Conservation (phyloP, 495 filamentous ascomycete genomes). For the Paragyromitra xinjiangensis region DNA sequence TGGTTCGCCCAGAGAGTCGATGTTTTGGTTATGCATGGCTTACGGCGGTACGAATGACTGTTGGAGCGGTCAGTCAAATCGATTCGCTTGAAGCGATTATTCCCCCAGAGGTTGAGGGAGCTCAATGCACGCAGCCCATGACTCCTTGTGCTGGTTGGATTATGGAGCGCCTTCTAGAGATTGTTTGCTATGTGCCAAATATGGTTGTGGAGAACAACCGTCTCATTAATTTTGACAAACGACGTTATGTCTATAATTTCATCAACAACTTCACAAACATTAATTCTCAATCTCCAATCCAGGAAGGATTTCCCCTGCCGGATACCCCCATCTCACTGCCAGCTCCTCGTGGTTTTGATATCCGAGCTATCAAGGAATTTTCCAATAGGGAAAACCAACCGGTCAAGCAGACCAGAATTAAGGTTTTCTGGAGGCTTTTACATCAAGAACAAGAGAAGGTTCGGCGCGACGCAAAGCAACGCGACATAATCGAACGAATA, state of each 20-base stretch:
- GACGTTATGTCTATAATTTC: conserved; percentile 59
- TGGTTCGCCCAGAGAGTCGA: conserved; percentile 57
- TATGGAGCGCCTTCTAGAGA: conserved; percentile 57
- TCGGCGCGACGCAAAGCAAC: conserved; percentile 56
- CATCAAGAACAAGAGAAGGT: conserved; percentile 58
- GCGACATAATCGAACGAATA: conserved; percentile 56
- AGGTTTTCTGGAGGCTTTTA: conserved; percentile 56
- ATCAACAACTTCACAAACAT: conserved; percentile 59
- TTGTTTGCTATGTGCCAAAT: conserved; percentile 59
- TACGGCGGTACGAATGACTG: conserved; percentile 46
- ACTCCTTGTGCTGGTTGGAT: conserved; percentile 59
- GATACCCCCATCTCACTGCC: conserved; percentile 33
- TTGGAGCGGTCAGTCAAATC: conserved; percentile 40
- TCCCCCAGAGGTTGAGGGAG: conserved; percentile 49
- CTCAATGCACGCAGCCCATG: conserved; percentile 48
- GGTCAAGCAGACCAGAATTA: conserved; percentile 47
- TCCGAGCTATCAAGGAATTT: conserved; percentile 52
- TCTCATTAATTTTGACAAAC: conserved; percentile 59
- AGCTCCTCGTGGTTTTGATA: conserved; percentile 45
- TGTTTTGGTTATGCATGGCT: conserved; percentile 56
- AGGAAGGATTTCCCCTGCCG: conserved; percentile 41
- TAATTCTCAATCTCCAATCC: conserved; percentile 32
- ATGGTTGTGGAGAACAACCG: conserved; percentile 59
- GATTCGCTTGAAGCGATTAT: conserved; percentile 58
- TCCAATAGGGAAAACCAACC: conserved; percentile 56